Percentiles rank a stretch among this genome's conserved stretches.
phyloP scores from a whole-genome alignment of 257 asterid genomes.

The Solanum virginianum region DNA sequence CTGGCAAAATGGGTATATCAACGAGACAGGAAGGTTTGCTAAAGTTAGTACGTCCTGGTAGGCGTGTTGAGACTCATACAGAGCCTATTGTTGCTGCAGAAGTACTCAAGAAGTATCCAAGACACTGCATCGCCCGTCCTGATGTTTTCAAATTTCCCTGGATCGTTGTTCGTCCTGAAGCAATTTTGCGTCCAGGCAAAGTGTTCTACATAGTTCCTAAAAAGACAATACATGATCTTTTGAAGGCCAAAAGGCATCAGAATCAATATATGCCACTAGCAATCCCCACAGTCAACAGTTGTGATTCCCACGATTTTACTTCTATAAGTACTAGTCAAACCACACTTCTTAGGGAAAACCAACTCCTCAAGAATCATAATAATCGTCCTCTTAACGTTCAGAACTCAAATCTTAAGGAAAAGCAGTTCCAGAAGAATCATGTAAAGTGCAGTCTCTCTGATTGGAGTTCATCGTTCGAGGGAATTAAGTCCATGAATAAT shows the following conservation, averaged over 20 bases:
- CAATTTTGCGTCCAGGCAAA: slow-evolving; percentile 25
- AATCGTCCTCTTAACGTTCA: neutral
- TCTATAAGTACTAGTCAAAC: neutral
- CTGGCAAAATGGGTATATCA: slow-evolving; percentile 18
- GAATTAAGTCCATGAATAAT: neutral
- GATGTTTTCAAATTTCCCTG: slow-evolving; percentile 60
- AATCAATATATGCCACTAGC: neutral
- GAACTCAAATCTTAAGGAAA: neutral
- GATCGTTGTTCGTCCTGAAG: slow-evolving; percentile 54
- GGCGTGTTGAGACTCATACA: slow-evolving; percentile 23
- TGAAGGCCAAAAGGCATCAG: slow-evolving; percentile 7
- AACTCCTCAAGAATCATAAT: neutral
- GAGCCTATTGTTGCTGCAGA: slow-evolving; percentile 44
- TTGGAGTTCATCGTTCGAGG: neutral
- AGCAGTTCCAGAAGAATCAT: neutral
- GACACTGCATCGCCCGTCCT: slow-evolving; percentile 57
- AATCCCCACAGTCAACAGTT: neutral
- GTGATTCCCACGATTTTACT: neutral
- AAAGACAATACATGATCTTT: slow-evolving; percentile 14
- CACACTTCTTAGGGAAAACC: neutral
- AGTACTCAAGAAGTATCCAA: slow-evolving; percentile 43
- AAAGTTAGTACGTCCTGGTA: slow-evolving; percentile 47
- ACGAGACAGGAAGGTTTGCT: slow-evolving; percentile 22
- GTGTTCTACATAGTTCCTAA: slow-evolving; percentile 29
- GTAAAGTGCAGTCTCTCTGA: neutral